phyloP scores from a whole-genome alignment of 495 filamentous ascomycete species.

The Talaromyces adpressus region DNA sequence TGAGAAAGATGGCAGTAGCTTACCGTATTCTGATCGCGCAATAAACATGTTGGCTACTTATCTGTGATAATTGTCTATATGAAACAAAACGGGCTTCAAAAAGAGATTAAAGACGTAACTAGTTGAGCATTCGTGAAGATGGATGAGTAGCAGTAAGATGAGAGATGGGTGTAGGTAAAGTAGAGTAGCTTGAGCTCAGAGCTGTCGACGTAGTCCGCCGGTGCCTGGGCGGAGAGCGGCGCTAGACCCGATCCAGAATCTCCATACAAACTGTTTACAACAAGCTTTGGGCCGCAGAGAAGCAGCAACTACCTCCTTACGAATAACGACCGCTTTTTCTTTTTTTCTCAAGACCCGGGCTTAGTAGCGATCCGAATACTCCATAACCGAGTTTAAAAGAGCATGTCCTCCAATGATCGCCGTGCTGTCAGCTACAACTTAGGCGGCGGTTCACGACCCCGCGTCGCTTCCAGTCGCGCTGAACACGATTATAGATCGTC shows the following conservation, averaged over 20 bases:
- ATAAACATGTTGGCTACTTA: conserved; percentile 80
- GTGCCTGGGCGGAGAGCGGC: conserved; percentile 10
- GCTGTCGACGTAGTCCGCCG: conserved; percentile 10
- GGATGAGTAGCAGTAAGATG: background rate
- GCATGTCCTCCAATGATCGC: conserved; percentile 41
- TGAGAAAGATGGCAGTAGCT: conserved; percentile 25
- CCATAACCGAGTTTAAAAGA: background rate
- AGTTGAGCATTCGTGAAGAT: background rate
- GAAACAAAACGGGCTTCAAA: conserved; percentile 1
- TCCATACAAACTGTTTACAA: background rate
- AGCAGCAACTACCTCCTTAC: background rate
- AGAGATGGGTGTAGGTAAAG: background rate
- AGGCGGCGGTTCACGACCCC: conserved; percentile 40
- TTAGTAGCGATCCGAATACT: background rate
- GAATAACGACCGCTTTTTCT: background rate
- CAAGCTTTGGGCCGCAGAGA: background rate
- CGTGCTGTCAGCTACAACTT: conserved; percentile 26
- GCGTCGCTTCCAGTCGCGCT: conserved; percentile 38
- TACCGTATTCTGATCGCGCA: conserved; percentile 99
- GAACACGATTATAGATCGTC: conserved; percentile 15
- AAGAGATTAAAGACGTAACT: background rate
- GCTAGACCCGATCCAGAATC: conserved; percentile 9
- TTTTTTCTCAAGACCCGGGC: background rate
- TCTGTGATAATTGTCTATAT: conserved; percentile 8
- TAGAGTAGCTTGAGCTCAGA: conserved; percentile 3